Evolutionary conservation across 1,139 yeast species (phyloP), one percentile per base, ranked within the genome.

Genomic region (Saccharomyces hybrid): DNA sequence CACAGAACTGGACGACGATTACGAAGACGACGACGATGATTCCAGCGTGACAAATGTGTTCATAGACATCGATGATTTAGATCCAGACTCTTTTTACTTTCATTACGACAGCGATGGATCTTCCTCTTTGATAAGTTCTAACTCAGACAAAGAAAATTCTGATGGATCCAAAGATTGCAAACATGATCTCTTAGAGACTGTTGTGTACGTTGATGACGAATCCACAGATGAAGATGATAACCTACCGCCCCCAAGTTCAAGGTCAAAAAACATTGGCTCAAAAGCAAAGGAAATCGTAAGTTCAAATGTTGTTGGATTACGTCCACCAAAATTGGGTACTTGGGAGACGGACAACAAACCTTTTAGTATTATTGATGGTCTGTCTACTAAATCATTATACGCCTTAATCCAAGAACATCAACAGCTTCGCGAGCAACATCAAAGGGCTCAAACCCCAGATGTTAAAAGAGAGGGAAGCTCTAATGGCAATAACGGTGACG

Each of bases 241-340:
- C 20, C 72, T 91, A 49, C 95, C 95, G 2, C 83, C 83, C 16
- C 80, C 83, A 4, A 79, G 85, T 5, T 76, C 81, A 11, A 76
- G 79, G 54, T 76, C 75, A 52, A 76, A 77, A 51, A 75, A 71
- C 48, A 71, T 83, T 38, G 95, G 90, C 0, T 82, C 89, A 7
- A 84, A 85, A 61, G 82, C 87, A 2, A 90, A 93, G 60, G 98
- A 93, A 68, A 89, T 93, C 11, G 77, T 93, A 23, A 85, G 96
- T 7, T 85, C 95, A 1, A 85, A 90, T 52, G 84, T 86, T 6
- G 84, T 88, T 29, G 91, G 91, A 55, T 83, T 91, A 57, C 75
- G 96, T 53, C 97, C 98, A 1, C 99, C 99, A 1, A 80, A 88
- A 27, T 75, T 93, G 56, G 98, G 97, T 0, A 85, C 96, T 1